Conservation (phyloP, 257 asterid genomes). For the Apocynum venetum region DNA sequence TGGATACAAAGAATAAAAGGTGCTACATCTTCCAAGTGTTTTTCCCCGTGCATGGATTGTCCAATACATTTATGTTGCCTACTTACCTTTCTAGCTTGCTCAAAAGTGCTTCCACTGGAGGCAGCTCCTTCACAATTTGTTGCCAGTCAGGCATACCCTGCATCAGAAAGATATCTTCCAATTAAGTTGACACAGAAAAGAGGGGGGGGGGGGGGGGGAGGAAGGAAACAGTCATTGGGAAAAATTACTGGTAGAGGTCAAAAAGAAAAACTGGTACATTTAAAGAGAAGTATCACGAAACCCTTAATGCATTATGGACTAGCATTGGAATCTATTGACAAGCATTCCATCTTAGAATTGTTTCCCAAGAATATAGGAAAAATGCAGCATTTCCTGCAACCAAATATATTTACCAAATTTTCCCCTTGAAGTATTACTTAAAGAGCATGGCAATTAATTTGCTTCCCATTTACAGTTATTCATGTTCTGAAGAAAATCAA, state of each 20-base stretch:
- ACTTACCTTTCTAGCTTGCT: slow-evolving; percentile 83
- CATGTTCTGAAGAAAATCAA: too few species aligned
- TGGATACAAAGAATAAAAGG: slow-evolving; percentile 4
- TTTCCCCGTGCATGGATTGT: not conserved
- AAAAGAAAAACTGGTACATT: not conserved
- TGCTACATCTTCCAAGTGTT: slow-evolving; percentile 6
- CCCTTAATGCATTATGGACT: not conserved
- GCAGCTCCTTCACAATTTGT: slow-evolving; percentile 78
- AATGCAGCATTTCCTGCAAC: not conserved
- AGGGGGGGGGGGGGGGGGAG: too few species aligned
- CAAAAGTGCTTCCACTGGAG: slow-evolving; percentile 79
- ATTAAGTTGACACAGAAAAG: not conserved
- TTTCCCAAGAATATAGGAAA: not conserved
- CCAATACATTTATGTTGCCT: slow-evolving; percentile 10
- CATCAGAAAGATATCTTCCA: slow-evolving; percentile 10
- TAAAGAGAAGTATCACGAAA: not conserved
- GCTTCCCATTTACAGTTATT: not conserved
- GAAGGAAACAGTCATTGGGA: not conserved
- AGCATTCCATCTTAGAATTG: not conserved
- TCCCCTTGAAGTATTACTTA: not conserved
- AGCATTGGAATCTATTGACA: not conserved
- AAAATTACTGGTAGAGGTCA: not conserved
- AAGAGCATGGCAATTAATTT: not conserved
- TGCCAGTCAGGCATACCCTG: slow-evolving; percentile 99
- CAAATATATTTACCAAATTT: not conserved